Conservation (phyloP, 2,329 filamentous ascomycete species). For the Plenodomus lindquistii region DNA sequence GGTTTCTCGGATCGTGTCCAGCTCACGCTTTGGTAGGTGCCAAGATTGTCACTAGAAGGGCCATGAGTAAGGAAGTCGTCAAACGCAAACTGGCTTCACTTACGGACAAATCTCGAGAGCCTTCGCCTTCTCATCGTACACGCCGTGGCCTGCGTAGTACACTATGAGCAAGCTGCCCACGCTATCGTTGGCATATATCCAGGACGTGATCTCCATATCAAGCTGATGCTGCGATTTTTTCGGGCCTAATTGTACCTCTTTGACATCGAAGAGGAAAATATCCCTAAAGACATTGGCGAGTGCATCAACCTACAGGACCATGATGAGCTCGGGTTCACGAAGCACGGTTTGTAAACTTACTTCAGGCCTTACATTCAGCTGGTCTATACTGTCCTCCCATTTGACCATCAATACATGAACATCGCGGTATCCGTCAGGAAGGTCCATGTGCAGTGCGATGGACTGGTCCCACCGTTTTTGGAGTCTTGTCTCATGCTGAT, state of each 20-base stretch:
- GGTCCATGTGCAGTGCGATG: slow-evolving; percentile 9
- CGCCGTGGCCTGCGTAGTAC: slow-evolving; percentile 19
- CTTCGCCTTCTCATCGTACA: slow-evolving; percentile 3
- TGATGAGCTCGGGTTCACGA: not conserved
- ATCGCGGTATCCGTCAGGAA: slow-evolving; percentile 13
- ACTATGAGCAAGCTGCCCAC: slow-evolving; percentile 24
- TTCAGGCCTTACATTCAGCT: not conserved
- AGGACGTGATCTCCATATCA: slow-evolving; percentile 1
- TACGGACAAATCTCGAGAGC: slow-evolving; percentile 11
- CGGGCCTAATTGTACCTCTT: slow-evolving; percentile 7
- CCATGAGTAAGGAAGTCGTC: slow-evolving; percentile 2
- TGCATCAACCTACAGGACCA: slow-evolving; percentile 11
- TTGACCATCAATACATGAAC: slow-evolving; percentile 14
- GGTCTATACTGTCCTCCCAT: slow-evolving; percentile 13
- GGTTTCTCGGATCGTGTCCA: slow-evolving; percentile 1
- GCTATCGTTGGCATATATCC: slow-evolving; percentile 10
- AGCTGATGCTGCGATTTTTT: slow-evolving; percentile 9
- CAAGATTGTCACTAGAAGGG: not conserved
- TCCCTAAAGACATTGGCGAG: slow-evolving; percentile 9
- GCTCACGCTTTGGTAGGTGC: slow-evolving; percentile 1
- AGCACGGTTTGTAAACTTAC: not conserved
- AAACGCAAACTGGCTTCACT: not conserved
- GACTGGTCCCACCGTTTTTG: slow-evolving; percentile 9
- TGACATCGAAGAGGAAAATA: slow-evolving; percentile 11
- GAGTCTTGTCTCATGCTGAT: slow-evolving; percentile 2